Evolutionary conservation across 257 asterid species (phyloP).

Genomic region (Solanum boliviense): DNA sequence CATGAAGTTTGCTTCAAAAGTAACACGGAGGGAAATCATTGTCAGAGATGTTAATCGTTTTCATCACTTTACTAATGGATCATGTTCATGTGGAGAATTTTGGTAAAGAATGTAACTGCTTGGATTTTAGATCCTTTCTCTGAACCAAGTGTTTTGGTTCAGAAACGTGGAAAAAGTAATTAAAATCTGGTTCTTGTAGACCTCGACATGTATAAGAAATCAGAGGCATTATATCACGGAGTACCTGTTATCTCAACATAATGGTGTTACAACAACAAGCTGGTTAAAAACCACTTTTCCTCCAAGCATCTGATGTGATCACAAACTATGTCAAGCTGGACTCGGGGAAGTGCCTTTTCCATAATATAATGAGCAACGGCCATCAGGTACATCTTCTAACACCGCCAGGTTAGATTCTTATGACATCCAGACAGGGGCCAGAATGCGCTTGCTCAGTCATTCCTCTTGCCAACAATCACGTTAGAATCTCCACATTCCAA

Average conservation of each 20-base stretch:
- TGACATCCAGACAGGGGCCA: too few species aligned
- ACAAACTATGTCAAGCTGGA: background rate
- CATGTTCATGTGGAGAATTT: conserved; percentile 82
- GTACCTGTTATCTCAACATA: background rate
- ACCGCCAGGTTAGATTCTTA: background rate
- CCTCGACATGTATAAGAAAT: background rate
- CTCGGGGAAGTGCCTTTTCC: background rate
- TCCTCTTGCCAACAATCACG: too few species aligned
- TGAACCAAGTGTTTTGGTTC: background rate
- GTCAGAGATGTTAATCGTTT: conserved; percentile 83
- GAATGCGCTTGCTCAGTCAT: too few species aligned
- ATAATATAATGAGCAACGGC: background rate
- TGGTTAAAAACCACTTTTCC: background rate
- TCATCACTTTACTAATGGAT: conserved; percentile 68
- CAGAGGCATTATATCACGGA: background rate
- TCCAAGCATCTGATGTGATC: background rate
- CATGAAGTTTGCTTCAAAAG: conserved; percentile 68
- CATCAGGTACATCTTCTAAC: background rate
- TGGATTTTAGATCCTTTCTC: background rate
- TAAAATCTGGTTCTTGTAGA: background rate
- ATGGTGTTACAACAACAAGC: background rate
- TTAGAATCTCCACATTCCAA: too few species aligned
- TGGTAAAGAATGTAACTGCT: conserved; percentile 26
- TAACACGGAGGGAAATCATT: conserved; percentile 48
- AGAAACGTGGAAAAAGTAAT: background rate